Evolutionary conservation across 495 filamentous ascomycete species (phyloP), one percentile per base, ranked within the genome.

Genomic region (Pseudoneurospora amorphoporcata): DNA sequence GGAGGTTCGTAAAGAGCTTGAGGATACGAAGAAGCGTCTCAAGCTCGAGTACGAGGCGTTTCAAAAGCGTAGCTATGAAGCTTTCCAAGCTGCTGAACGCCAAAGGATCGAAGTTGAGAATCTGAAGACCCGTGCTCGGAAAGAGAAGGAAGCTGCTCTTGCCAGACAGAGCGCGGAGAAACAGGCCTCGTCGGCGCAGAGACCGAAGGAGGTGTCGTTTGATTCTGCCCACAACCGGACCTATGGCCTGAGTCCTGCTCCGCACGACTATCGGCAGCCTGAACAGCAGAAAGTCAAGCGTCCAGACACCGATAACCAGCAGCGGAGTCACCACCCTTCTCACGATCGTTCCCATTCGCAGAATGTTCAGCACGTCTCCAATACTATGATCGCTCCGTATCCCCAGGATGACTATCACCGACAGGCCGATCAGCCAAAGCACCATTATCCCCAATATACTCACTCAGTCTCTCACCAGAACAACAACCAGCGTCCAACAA

Each of bases 281-380:
- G 53, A 35, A 2, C 23, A 61, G 12, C 53, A 61, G 0, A 3
- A 29, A 0, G 23, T 61, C 23, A 12, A 3, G 4, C 53, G 0
- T 8, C 0, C 53, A 0, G 29, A 32, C 1, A 58, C 6, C 0
- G 10, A 5, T 0, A 58, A 0, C 53, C 53, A 16, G 0, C 23
- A 61, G 53, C 14, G 8, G 10, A 12, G 0, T 0, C 12, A 16
- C 12, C 5, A 32, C 0, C 0, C 29, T 8, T 61, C 53, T 32
- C 3, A 61, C 23, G 2, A 12, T 1, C 12, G 23, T 5, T 61
- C 53, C 4, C 23, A 7, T 3, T n/a, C 42, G 3, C 42, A n/a
- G 42, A 43, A 43, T 5, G 3, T 4, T 4, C 39, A 14, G 10
- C 12, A 41, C 35, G 35, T 37, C 5, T 37, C 35, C 35, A 5